A percentile compares a stretch with the other conserved stretches of the same genome.
These are phyloP conservation scores for Ganoderma multipileum DNA, from an alignment of 1,284 basidiomycete species.

Conservation along the genomic window DNA sequence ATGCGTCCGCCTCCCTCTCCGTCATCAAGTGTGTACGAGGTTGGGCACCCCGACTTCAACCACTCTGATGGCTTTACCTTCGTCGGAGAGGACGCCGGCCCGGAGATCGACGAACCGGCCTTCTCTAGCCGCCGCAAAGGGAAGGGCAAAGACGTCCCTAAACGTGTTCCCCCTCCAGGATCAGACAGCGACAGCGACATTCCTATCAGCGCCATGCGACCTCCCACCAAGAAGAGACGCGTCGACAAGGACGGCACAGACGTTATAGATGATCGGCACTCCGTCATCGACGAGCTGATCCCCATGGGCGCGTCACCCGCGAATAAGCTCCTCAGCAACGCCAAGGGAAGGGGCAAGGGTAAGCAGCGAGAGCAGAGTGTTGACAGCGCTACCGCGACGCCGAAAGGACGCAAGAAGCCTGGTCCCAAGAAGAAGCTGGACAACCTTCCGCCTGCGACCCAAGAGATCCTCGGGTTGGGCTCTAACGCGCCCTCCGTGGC, in stretches of 20 bases:
- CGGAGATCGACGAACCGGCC: slow-evolving; percentile 50
- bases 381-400: slow-evolving; percentile 49
- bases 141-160: slow-evolving; percentile 50
- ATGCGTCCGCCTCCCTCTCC: slow-evolving; percentile 33
- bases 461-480: slow-evolving; percentile 56
- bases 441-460: slow-evolving; percentile 46
- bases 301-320: slow-evolving; percentile 34
- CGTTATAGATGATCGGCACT: slow-evolving; percentile 51
- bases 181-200: slow-evolving; percentile 66
- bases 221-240: slow-evolving; percentile 59
- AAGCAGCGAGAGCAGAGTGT: slow-evolving; percentile 51
- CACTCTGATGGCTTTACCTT: slow-evolving; percentile 36
- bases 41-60: slow-evolving; percentile 30
- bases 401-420: slow-evolving; percentile 48
- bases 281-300: slow-evolving; percentile 41
- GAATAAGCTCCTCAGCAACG: slow-evolving; percentile 34
- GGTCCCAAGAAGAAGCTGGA: slow-evolving; percentile 53
- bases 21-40: slow-evolving; percentile 35
- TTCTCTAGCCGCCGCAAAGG: slow-evolving; percentile 46
- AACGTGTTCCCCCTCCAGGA: slow-evolving; percentile 53
- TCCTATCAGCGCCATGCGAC: slow-evolving; percentile 44
- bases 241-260: slow-evolving; percentile 45
- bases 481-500: slow-evolving; percentile 63
- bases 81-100: slow-evolving; percentile 50
- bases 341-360: slow-evolving; percentile 52